Percentiles rank a stretch among this genome's conserved stretches.
Evolutionary conservation across 805 yeast species (phyloP).

Genomic region (Candida silvicultrix): DNA sequence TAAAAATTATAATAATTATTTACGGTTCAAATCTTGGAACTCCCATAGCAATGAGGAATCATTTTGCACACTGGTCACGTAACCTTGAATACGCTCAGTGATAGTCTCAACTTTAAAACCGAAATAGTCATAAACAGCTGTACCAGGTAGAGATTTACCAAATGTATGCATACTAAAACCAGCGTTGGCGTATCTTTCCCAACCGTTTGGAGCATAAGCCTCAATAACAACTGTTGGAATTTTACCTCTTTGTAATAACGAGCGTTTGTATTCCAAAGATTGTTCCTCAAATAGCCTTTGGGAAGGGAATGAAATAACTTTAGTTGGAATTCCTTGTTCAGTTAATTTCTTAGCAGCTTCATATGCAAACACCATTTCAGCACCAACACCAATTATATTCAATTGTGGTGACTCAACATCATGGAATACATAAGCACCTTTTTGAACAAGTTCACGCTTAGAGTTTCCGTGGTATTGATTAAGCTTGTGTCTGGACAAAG

Average conservation of each 20-base stretch:
- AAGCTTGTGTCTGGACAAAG: slow-evolving; percentile 25
- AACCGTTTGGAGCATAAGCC: slow-evolving; percentile 28
- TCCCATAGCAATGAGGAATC: slow-evolving; percentile 18
- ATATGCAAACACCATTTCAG: slow-evolving; percentile 24
- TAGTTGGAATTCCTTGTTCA: slow-evolving; percentile 19
- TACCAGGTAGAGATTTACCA: slow-evolving; percentile 31
- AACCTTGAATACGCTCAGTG: slow-evolving; percentile 23
- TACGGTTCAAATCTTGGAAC: slow-evolving; percentile 24
- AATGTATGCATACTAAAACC: slow-evolving; percentile 27
- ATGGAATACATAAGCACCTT: slow-evolving; percentile 25
- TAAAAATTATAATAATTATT: too few species aligned
- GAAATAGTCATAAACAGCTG: slow-evolving; percentile 25
- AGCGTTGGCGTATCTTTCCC: slow-evolving; percentile 32
- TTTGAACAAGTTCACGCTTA: slow-evolving; percentile 13
- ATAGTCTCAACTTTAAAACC: slow-evolving; percentile 23
- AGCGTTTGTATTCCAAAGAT: slow-evolving; percentile 20
- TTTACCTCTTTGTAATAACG: slow-evolving; percentile 20
- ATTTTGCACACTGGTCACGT: slow-evolving; percentile 10
- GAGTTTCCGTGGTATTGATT: slow-evolving; percentile 21
- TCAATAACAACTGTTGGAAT: slow-evolving; percentile 27
- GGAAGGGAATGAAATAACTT: slow-evolving; percentile 27
- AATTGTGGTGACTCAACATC: slow-evolving; percentile 19
- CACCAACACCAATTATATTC: slow-evolving; percentile 24
- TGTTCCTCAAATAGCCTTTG: slow-evolving; percentile 26
- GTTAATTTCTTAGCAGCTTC: slow-evolving; percentile 22